Percentiles rank a stretch among this genome's conserved stretches.
These are phyloP conservation scores for Calvatia gigantea DNA, from an alignment of 768 basidiomycete species.

Conservation along the genomic window DNA sequence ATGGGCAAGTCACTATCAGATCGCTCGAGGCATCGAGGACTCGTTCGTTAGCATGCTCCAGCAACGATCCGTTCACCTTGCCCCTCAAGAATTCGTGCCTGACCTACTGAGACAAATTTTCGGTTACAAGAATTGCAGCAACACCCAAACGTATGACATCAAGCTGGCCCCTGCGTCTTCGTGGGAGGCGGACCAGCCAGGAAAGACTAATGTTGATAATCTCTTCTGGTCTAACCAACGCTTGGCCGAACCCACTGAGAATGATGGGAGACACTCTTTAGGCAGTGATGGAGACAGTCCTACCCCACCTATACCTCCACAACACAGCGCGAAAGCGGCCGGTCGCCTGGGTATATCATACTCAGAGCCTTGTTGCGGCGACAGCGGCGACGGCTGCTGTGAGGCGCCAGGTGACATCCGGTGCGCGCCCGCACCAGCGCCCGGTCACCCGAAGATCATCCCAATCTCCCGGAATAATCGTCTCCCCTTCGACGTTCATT, in stretches of 20 bases:
- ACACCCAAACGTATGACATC: slow-evolving; percentile 47
- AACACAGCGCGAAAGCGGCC: slow-evolving; percentile 37
- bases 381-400: slow-evolving; percentile 27
- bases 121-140: slow-evolving; percentile 40
- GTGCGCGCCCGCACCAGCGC: not conserved
- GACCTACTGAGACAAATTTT: slow-evolving; percentile 46
- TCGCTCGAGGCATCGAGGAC: slow-evolving; percentile 41
- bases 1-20: slow-evolving; percentile 33
- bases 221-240: not conserved
- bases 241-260: not conserved
- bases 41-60: slow-evolving; percentile 60
- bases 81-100: slow-evolving; percentile 48
- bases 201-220: not conserved
- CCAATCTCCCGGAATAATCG: slow-evolving; percentile 62
- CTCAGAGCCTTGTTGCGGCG: slow-evolving; percentile 27
- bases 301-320: slow-evolving; percentile 10
- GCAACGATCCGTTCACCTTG: slow-evolving; percentile 49
- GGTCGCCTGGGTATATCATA: slow-evolving; percentile 36
- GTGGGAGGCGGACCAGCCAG: not conserved
- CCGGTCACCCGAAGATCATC: slow-evolving; percentile 18
- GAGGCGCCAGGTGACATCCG: not conserved
- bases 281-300: not conserved
- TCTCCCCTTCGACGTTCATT: slow-evolving; percentile 58
- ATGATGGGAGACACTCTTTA: not conserved
- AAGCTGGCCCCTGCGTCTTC: slow-evolving; percentile 47